phyloP scores from a whole-genome alignment of 2,329 filamentous ascomycete species.

The Aciculosporium take region DNA sequence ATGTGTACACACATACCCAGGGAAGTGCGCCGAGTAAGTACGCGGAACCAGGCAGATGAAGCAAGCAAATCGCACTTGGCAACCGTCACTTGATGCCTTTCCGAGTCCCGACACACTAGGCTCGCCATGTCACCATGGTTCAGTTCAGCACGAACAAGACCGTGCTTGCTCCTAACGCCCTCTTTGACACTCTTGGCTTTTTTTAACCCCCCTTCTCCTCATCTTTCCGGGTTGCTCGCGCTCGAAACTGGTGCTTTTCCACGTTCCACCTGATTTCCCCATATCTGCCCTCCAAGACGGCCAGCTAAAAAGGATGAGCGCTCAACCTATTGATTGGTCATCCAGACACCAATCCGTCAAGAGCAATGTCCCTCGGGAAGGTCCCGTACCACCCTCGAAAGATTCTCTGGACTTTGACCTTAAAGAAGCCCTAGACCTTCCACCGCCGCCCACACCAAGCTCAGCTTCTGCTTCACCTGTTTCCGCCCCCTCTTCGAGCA shows the following conservation, averaged over 20 bases:
- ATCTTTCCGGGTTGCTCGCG: background rate
- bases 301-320: constrained; percentile 5
- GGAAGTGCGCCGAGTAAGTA: too few relatives aligned
- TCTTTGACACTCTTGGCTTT: background rate
- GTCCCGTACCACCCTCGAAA: constrained; percentile 1
- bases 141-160: background rate
- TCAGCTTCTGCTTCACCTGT: constrained; percentile 3
- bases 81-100: background rate
- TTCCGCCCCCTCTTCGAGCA: constrained; percentile 3
- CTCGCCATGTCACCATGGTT: background rate
- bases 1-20: too few relatives aligned
- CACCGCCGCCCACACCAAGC: constrained; percentile 3
- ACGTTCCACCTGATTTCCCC: background rate
- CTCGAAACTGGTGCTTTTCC: background rate
- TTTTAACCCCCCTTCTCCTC: background rate
- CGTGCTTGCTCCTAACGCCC: background rate
- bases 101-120: background rate
- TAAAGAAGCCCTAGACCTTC: constrained; percentile 6
- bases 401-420: constrained; percentile 6
- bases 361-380: background rate
- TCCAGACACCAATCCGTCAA: background rate
- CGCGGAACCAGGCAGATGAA: background rate
- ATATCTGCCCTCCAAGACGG: background rate
- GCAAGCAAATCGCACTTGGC: background rate
- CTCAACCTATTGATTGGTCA: constrained; percentile 3